A percentile compares a stretch with the other conserved stretches of the same genome.
These are phyloP conservation scores for Phlebopus sp. DNA, from an alignment of 1,284 basidiomycete genomes.

Conservation along the genomic window DNA sequence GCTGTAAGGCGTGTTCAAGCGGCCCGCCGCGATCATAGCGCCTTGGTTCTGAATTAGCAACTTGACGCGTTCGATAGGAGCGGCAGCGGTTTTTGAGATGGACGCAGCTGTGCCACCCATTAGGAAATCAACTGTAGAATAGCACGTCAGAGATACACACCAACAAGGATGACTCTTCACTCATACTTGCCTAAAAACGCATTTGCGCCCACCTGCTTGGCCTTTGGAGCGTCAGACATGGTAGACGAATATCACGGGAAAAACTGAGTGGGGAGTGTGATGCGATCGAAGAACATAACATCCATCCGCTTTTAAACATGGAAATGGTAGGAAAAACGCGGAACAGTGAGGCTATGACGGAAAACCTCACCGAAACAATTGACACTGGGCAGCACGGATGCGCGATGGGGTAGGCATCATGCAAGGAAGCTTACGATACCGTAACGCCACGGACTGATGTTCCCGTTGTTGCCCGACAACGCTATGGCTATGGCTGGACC, in stretches of 20 bases:
- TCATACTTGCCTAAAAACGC: constrained; percentile 22
- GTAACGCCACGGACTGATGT: constrained; percentile 4
- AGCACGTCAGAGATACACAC: constrained; percentile 1
- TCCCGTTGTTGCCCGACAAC: constrained; percentile 19
- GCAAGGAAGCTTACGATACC: neutral
- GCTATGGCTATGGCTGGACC: neutral
- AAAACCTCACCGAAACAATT: neutral
- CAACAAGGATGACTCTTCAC: neutral
- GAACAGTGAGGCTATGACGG: constrained; percentile 3
- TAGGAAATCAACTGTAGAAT: constrained; percentile 41
- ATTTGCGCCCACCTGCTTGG: constrained; percentile 8
- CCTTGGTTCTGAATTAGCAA: constrained; percentile 69
- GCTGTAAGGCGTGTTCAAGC: constrained; percentile 54
- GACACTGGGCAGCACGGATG: neutral
- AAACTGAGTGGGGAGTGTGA: constrained; percentile 26
- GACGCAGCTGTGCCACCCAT: constrained; percentile 51
- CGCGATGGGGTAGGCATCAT: neutral
- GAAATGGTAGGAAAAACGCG: constrained; percentile 17
- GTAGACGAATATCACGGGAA: neutral
- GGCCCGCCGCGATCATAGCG: constrained; percentile 52
- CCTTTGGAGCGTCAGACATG: constrained; percentile 13
- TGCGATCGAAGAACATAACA: neutral
- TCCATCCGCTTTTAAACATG: constrained; percentile 3
- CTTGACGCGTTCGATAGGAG: constrained; percentile 74
- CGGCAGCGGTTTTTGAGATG: constrained; percentile 69